phyloP scores from a whole-genome alignment of 495 filamentous ascomycete genomes.

The Friedmanniomyces simplex region DNA sequence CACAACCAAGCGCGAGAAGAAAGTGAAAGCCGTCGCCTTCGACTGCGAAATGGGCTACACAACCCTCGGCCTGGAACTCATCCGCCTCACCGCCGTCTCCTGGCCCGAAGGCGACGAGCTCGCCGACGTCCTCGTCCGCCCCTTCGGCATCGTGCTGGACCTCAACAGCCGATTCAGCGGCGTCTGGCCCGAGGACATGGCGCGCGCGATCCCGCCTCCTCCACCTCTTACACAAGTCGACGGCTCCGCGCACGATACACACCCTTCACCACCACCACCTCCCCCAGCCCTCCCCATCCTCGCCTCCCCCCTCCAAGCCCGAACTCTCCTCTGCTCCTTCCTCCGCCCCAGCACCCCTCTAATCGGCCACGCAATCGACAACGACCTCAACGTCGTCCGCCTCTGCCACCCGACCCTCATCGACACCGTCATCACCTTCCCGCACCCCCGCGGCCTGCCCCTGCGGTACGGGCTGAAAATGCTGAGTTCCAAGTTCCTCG shows the following conservation, averaged over 20 bases:
- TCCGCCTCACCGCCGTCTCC: constrained; percentile 74
- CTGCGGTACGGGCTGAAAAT: constrained; percentile 61
- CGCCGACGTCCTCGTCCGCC: constrained; percentile 76
- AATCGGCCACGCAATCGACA: constrained; percentile 89
- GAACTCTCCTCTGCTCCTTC: constrained; percentile 58
- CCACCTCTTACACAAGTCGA: not conserved
- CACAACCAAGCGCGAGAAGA: constrained; percentile 33
- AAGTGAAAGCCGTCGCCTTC: constrained; percentile 49
- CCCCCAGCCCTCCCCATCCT: constrained; percentile 50
- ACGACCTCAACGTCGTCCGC: constrained; percentile 75
- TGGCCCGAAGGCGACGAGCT: constrained; percentile 71
- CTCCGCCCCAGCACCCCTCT: constrained; percentile 67
- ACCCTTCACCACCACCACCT: constrained; percentile 25
- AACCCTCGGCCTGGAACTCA: constrained; percentile 69
- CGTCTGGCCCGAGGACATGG: constrained; percentile 62
- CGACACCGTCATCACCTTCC: constrained; percentile 79
- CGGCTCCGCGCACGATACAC: constrained; percentile 11
- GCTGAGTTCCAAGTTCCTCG: constrained; percentile 54
- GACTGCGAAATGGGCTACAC: constrained; percentile 99
- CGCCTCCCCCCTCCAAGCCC: constrained; percentile 57
- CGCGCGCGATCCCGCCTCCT: constrained; percentile 51
- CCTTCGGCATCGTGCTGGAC: constrained; percentile 74
- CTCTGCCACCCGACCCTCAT: constrained; percentile 76
- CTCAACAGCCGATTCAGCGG: constrained; percentile 86
- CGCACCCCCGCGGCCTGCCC: constrained; percentile 64